Conservation (phyloP, 257 asterid genomes). For the Rubia yunnanensis region DNA sequence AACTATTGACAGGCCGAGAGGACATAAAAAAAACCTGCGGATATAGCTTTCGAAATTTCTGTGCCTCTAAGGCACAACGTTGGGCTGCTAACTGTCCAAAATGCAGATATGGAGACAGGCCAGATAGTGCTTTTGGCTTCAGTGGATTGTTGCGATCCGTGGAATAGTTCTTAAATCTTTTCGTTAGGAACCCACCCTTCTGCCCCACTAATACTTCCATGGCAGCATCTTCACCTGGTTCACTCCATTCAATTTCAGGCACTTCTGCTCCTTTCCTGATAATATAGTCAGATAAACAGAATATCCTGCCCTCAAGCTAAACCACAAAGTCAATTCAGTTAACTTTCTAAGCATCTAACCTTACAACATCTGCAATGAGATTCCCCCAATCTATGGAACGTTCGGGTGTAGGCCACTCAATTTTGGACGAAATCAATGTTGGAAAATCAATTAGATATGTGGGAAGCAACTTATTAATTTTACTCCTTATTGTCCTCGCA, state of each 20-base stretch:
- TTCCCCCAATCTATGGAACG: slow-evolving; percentile 49
- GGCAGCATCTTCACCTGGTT: slow-evolving; percentile 84
- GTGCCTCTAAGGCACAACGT: slow-evolving; percentile 88
- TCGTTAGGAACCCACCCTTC: slow-evolving; percentile 61
- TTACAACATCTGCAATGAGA: slow-evolving; percentile 50
- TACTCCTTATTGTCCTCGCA: slow-evolving; percentile 77
- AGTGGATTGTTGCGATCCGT: slow-evolving; percentile 79
- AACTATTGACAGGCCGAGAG: background rate
- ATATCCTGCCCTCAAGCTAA: slow-evolving; percentile 10
- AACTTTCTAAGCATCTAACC: slow-evolving; percentile 33
- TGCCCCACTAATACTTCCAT: slow-evolving; percentile 57
- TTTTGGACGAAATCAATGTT: slow-evolving; percentile 29
- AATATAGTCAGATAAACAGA: slow-evolving; percentile 19
- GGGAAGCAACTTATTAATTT: slow-evolving; percentile 70
- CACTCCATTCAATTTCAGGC: slow-evolving; percentile 94
- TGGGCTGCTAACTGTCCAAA: slow-evolving; percentile 95
- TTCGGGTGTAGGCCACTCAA: slow-evolving; percentile 43
- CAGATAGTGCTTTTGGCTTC: slow-evolving; percentile 78
- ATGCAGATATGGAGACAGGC: slow-evolving; percentile 95
- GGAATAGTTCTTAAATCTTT: slow-evolving; percentile 56
- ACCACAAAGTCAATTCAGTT: slow-evolving; percentile 9
- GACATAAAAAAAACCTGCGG: slow-evolving; percentile 49
- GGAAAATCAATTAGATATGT: slow-evolving; percentile 78
- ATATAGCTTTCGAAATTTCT: slow-evolving; percentile 39
- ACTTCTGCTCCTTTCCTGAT: slow-evolving; percentile 91